These are phyloP conservation scores for Hymenoscyphus scutula DNA, from an alignment of 2,329 filamentous ascomycete species.

Conservation along the genomic window DNA sequence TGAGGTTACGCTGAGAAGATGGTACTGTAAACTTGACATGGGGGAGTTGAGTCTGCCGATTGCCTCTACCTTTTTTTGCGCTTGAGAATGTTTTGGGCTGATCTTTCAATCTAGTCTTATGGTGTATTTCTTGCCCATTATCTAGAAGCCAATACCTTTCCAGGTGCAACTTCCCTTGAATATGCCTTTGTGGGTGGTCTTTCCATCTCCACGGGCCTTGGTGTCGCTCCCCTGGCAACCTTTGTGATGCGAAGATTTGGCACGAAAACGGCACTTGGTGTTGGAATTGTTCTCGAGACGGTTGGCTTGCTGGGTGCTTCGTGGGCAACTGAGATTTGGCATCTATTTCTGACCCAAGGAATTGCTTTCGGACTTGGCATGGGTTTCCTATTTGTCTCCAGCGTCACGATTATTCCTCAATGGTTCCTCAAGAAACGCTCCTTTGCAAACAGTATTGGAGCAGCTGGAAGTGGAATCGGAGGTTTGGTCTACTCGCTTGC, in stretches of 20 bases:
- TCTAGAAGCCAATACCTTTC: conserved; percentile 60
- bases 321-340: conserved; percentile 68
- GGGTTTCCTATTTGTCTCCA: conserved; percentile 73
- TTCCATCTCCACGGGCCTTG: conserved; percentile 62
- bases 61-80: neutral
- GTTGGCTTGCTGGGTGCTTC: conserved; percentile 66
- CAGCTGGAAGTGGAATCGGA: conserved; percentile 68
- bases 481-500: conserved; percentile 57
- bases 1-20: neutral
- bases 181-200: conserved; percentile 78
- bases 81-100: neutral
- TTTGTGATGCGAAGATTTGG: conserved; percentile 54
- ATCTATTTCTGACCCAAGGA: conserved; percentile 73
- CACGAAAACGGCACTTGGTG: conserved; percentile 60
- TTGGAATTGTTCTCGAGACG: conserved; percentile 64
- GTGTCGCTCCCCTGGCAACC: conserved; percentile 60
- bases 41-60: neutral
- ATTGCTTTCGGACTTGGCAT: conserved; percentile 75
- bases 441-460: conserved; percentile 62
- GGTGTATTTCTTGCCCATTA: conserved; percentile 79
- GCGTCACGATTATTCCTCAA: conserved; percentile 55
- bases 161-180: conserved; percentile 60
- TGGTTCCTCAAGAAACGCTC: conserved; percentile 58
- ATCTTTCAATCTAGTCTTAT: conserved; percentile 48
- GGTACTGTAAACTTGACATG: neutral